Base-by-base conservation (phyloP, 1,284 basidiomycete species). In the Sparassis latifolia region DNA sequence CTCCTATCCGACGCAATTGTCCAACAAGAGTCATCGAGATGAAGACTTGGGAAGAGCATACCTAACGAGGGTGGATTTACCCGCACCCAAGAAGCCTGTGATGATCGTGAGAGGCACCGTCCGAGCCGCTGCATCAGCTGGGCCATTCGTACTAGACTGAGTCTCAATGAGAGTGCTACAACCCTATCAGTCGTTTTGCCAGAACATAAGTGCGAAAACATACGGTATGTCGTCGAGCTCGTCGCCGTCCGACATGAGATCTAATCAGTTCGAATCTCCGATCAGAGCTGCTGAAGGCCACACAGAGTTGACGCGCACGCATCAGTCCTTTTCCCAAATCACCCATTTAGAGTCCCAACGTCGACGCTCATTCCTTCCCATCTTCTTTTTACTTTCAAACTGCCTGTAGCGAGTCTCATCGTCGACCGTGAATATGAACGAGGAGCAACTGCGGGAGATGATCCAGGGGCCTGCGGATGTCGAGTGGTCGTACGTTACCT, bases 51-150 rank as follows among this genome's bases (percentile, higher is more conserved):
- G 40, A 6, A 42, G 9, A 42, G 40, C 76, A 37, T 58, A 83
- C 85, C 79, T 82, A 52, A 97, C 77, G 37, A 96, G 71, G 0
- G 93, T 95, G 5, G 90, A 92, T 70, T 97, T 97, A 35, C 93
- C 93, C 10, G 87, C 86, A 38, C 93, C 93, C 2, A 97, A 78
- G 60, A 95, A 96, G 4, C 94, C 94, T 51, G 87, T 92, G 50
- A 97, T 87, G 53, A 96, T 85, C 3, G 92, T 96, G 27, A 94
- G 77, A 20, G 92, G 92, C 3, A 95, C 87, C 48, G 82, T 65
- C 10, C 40, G 48, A 6, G 53, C 20, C 20, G 49, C 42, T 31
- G 9, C 44, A 30, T 52, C 50, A 9, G 49, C 35, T 48, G 47
- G 37, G 45, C 46, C 44, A 47, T 51, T 45, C 52, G 42, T 38